Evolutionary conservation across 345 rosid species (phyloP).

Genomic region (Ailanthus altissimus): DNA sequence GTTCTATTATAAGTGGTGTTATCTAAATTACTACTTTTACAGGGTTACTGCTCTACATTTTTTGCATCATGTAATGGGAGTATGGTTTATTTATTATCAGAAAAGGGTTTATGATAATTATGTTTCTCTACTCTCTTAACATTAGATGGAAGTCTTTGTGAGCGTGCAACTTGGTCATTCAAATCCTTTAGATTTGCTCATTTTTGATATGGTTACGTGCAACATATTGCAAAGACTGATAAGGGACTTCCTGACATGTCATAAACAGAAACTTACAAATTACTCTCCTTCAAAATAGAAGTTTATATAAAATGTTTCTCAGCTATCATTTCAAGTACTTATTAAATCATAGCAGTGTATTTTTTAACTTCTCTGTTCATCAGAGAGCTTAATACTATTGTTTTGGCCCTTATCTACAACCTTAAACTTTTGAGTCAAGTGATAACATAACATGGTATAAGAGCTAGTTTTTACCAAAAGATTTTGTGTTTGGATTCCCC

Average conservation of each 20-base stretch:
- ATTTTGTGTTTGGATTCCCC: not conserved
- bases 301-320: not conserved
- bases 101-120: not conserved
- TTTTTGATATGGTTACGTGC: not conserved
- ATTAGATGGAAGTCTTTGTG: not conserved
- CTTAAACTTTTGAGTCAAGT: not conserved
- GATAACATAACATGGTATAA: not conserved
- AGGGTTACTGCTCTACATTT: not conserved
- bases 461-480: not conserved
- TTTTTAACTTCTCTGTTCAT: not conserved
- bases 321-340: not conserved
- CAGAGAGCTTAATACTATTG: not conserved
- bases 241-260: not conserved
- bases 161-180: not conserved
- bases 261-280: not conserved
- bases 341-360: not conserved
- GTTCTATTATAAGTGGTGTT: not conserved
- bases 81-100: not conserved
- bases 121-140: not conserved
- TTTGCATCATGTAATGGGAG: not conserved
- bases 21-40: not conserved
- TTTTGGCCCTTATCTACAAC: not conserved
- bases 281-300: not conserved
- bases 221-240: not conserved
- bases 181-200: not conserved